Evolutionary conservation across 768 basidiomycete genomes (phyloP), one percentile per base, ranked within the genome.

Genomic region (Xerocomellus amylosporus): DNA sequence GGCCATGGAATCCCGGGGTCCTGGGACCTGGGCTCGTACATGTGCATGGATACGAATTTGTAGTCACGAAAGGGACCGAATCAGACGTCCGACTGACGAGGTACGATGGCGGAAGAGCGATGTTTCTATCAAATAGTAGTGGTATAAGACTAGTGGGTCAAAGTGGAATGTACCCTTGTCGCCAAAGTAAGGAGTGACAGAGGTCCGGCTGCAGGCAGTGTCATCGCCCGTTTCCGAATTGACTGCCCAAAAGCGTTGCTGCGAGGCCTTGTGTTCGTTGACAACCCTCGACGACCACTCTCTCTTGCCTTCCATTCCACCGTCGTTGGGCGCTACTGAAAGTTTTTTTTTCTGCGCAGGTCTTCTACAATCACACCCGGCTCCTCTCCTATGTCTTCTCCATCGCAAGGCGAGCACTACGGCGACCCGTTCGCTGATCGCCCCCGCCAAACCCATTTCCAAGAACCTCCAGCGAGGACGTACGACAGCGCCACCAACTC

Each of bases 381-480:
- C 54, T 48, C 42, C 30, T 41, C 20, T 46, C 44, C 13, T 36
- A 71, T 71, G 70, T 58, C 71, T 40, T 66, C 64, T 46, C 54
- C 67, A 6, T 55, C 72, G 50, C 70, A 67, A 28, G 65, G 63
- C 44, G 70, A 70, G 54, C 70, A 64, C 17, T 77, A 78, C 49
- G 75, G 72, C 30, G 87, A 92, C 68, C 90, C 90, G 7, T 92
- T 91, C 67, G 77, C 83, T 46, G 88, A 91, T 73, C 77, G 82
- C 20, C 79, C 82, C 51, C 82, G 78, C 50, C 80, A 77, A 49
- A 73, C 81, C 40, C 84, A 82, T 47, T 70, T 71, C 50, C 88
- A 87, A 63, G 74, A 79, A 34, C 86, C 87, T 59, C 79, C 81
- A 52, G 59, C 75, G 37, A 70, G 72, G 28, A 74, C 79, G 37